phyloP scores from a whole-genome alignment of 2,329 filamentous ascomycete species.

The Venturia aucupariae region DNA sequence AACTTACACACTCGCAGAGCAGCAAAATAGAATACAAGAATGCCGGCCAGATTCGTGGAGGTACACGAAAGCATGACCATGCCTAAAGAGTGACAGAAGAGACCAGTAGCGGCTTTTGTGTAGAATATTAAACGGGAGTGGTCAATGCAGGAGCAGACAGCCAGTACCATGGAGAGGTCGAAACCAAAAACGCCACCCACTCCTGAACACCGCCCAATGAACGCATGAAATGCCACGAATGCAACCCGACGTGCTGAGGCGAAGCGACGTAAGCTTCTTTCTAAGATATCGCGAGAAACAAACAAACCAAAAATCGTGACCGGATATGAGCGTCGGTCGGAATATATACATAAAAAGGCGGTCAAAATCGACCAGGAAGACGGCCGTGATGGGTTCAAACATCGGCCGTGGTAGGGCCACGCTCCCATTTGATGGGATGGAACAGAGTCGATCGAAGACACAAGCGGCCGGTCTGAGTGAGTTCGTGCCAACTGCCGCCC shows the following conservation, averaged over 20 bases:
- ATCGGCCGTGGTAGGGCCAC: conserved; percentile 11
- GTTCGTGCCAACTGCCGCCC: conserved; percentile 26
- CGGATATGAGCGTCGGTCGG: background rate
- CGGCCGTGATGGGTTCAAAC: background rate
- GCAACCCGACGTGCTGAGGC: background rate
- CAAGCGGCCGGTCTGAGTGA: conserved; percentile 35
- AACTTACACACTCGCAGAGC: background rate
- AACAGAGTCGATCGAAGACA: conserved; percentile 37
- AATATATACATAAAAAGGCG: background rate
- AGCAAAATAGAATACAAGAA: conserved; percentile 6
- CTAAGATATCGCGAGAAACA: conserved; percentile 8
- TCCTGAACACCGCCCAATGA: background rate
- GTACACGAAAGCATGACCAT: background rate
- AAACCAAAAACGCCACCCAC: background rate
- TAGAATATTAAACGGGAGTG: background rate
- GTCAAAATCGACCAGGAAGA: background rate
- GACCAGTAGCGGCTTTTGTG: background rate
- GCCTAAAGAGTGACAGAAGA: background rate
- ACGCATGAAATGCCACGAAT: conserved; percentile 1
- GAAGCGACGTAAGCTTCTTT: conserved; percentile 4
- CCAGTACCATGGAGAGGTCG: background rate
- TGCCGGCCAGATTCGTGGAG: background rate
- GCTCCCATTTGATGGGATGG: conserved; percentile 41
- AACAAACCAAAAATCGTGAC: conserved; percentile 1
- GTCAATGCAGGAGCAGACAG: background rate